Evolutionary conservation across 495 filamentous ascomycete genomes (phyloP).

Genomic region (Amphirosellinia nigrospora): DNA sequence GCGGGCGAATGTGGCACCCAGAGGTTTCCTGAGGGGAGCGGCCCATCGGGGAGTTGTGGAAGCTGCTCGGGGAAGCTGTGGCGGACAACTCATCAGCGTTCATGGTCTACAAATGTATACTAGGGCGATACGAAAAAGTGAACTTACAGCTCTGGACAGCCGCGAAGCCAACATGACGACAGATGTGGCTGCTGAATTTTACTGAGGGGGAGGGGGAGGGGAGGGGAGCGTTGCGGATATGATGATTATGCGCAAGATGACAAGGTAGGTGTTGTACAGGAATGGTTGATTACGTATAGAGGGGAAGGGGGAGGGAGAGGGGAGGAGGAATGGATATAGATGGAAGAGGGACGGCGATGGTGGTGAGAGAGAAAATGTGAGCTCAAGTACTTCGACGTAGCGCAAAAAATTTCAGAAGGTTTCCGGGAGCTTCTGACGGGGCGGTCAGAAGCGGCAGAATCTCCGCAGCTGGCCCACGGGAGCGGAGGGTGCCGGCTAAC

Average conservation of each 20-base stretch:
- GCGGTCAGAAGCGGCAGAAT: slow-evolving; percentile 41
- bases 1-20: slow-evolving; percentile 59
- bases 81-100: slow-evolving; percentile 32
- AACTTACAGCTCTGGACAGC: slow-evolving; percentile 75
- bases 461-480: slow-evolving; percentile 12
- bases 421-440: slow-evolving; percentile 43
- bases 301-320: no score
- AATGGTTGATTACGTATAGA: slow-evolving; percentile 16
- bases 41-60: slow-evolving; percentile 65
- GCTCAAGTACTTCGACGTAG: slow-evolving; percentile 26
- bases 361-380: slow-evolving; percentile 27
- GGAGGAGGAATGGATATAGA: slow-evolving; percentile 37
- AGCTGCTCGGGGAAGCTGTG: slow-evolving; percentile 70
- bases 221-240: slow-evolving; percentile 33
- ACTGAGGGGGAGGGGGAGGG: slow-evolving; percentile 22
- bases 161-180: slow-evolving; percentile 69
- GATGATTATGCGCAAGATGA: slow-evolving; percentile 4
- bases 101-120: slow-evolving; percentile 29
- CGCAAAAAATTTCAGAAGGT: slow-evolving; percentile 38
- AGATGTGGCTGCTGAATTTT: slow-evolving; percentile 40
- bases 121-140: slow-evolving; percentile 33
- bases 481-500: neutral
- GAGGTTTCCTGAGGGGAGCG: slow-evolving; percentile 57
- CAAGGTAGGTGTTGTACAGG: slow-evolving; percentile 5
- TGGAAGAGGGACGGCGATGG: slow-evolving; percentile 36